phyloP scores from a whole-genome alignment of 2,329 filamentous ascomycete species.

The Capronia americana region DNA sequence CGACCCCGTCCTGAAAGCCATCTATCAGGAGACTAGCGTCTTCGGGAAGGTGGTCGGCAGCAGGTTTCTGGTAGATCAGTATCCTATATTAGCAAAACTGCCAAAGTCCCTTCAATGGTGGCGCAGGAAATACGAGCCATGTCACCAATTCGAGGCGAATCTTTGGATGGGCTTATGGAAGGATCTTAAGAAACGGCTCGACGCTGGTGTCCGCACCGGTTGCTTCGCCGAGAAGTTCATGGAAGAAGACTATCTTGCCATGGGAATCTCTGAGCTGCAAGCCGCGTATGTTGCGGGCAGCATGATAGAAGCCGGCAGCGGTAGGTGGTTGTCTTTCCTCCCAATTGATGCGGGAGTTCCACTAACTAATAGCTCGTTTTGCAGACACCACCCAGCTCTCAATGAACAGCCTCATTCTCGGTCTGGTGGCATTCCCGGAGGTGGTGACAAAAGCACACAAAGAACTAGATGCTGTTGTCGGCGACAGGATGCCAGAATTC shows the following conservation, averaged over 20 bases:
- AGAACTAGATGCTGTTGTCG: slow-evolving; percentile 9
- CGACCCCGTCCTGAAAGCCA: slow-evolving; percentile 18
- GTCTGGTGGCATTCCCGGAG: slow-evolving; percentile 7
- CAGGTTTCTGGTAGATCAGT: slow-evolving; percentile 27
- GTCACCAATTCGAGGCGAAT: slow-evolving; percentile 10
- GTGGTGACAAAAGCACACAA: background rate
- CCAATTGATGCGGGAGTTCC: slow-evolving; percentile 25
- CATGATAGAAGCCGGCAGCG: slow-evolving; percentile 28
- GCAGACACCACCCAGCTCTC: slow-evolving; percentile 43
- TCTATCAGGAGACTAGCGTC: slow-evolving; percentile 10
- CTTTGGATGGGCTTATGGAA: slow-evolving; percentile 14
- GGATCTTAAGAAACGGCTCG: slow-evolving; percentile 2
- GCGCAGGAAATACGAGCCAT: slow-evolving; percentile 11
- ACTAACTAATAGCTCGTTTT: slow-evolving; percentile 40
- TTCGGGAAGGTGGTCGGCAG: slow-evolving; percentile 14
- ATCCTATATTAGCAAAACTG: slow-evolving; percentile 28
- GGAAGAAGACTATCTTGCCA: slow-evolving; percentile 37
- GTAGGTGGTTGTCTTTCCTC: slow-evolving; percentile 26
- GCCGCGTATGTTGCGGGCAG: slow-evolving; percentile 46
- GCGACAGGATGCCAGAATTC: slow-evolving; percentile 41
- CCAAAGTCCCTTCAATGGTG: slow-evolving; percentile 29
- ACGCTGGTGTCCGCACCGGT: slow-evolving; percentile 1
- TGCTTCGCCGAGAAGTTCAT: slow-evolving; percentile 28
- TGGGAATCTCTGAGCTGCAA: slow-evolving; percentile 46
- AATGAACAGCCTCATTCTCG: slow-evolving; percentile 14